Evolutionary conservation across 2,329 filamentous ascomycete species (phyloP).

Genomic region (Fusarium hainanense): DNA sequence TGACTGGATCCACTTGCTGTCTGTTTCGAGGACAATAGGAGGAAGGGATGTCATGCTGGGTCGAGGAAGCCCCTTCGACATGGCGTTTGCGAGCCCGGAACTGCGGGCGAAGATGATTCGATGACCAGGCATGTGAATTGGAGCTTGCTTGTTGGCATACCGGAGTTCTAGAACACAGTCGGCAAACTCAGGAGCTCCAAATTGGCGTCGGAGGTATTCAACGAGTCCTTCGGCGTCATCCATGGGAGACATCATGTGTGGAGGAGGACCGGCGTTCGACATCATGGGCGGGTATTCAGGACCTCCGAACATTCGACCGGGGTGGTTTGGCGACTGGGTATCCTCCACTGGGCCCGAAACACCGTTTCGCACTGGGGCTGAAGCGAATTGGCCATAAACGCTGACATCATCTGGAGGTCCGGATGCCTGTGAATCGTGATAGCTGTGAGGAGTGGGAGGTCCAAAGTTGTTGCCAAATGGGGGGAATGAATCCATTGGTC

Average conservation of each 20-base stretch:
- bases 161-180: slow-evolving; percentile 62
- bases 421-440: slow-evolving; percentile 70
- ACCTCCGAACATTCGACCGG: slow-evolving; percentile 48
- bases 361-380: slow-evolving; percentile 55
- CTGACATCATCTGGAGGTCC: slow-evolving; percentile 59
- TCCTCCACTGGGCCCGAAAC: slow-evolving; percentile 48
- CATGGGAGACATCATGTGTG: slow-evolving; percentile 43
- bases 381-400: slow-evolving; percentile 54
- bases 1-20: slow-evolving; percentile 64
- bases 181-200: slow-evolving; percentile 48
- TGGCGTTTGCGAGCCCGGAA: slow-evolving; percentile 43
- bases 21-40: slow-evolving; percentile 57
- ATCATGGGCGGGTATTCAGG: slow-evolving; percentile 51
- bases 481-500: slow-evolving; percentile 51
- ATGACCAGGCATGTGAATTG: slow-evolving; percentile 63
- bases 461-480: slow-evolving; percentile 57
- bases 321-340: slow-evolving; percentile 44
- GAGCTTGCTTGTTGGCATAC: slow-evolving; percentile 54
- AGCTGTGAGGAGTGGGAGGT: slow-evolving; percentile 69
- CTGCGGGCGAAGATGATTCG: slow-evolving; percentile 67
- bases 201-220: slow-evolving; percentile 54
- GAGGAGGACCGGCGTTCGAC: slow-evolving; percentile 46
- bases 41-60: slow-evolving; percentile 44
- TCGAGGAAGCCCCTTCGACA: slow-evolving; percentile 48
- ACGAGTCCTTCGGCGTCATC: slow-evolving; percentile 54